These are phyloP conservation scores for Suhomyces terraborum DNA, from an alignment of 1,139 yeast genomes.

Conservation along the genomic window DNA sequence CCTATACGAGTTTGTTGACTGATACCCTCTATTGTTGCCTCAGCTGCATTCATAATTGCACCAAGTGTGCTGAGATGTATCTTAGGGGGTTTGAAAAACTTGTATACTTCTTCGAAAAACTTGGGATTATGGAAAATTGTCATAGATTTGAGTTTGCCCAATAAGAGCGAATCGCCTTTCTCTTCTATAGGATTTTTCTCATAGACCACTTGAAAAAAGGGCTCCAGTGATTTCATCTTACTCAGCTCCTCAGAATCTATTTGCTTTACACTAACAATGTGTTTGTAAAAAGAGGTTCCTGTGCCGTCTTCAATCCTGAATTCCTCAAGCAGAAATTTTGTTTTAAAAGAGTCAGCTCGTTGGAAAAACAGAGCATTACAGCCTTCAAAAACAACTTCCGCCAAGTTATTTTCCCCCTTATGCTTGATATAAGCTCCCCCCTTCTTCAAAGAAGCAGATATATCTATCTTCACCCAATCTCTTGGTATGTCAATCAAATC, in stretches of 20 bases:
- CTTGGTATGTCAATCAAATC: constrained; percentile 68
- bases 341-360: constrained; percentile 74
- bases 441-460: constrained; percentile 66
- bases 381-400: constrained; percentile 81
- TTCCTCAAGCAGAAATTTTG: constrained; percentile 75
- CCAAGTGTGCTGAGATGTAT: constrained; percentile 87
- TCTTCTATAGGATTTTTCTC: constrained; percentile 86
- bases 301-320: constrained; percentile 89
- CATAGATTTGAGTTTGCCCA: constrained; percentile 80
- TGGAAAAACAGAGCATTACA: constrained; percentile 74
- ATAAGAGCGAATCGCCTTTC: constrained; percentile 75
- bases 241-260: constrained; percentile 17
- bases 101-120: constrained; percentile 72
- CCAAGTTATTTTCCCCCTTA: constrained; percentile 49
- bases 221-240: constrained; percentile 33
- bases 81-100: constrained; percentile 84
- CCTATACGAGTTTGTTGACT: constrained; percentile 91
- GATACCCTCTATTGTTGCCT: constrained; percentile 88
- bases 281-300: constrained; percentile 69
- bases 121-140: constrained; percentile 84
- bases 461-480: constrained; percentile 67
- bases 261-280: constrained; percentile 85
- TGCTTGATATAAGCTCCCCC: constrained; percentile 74
- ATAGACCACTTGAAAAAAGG: constrained; percentile 80
- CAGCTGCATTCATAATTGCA: constrained; percentile 93